Percentiles rank a stretch among this genome's conserved stretches.
Conservation (phyloP, 208 protist species). For the Acanthamoeba healyi region DNA sequence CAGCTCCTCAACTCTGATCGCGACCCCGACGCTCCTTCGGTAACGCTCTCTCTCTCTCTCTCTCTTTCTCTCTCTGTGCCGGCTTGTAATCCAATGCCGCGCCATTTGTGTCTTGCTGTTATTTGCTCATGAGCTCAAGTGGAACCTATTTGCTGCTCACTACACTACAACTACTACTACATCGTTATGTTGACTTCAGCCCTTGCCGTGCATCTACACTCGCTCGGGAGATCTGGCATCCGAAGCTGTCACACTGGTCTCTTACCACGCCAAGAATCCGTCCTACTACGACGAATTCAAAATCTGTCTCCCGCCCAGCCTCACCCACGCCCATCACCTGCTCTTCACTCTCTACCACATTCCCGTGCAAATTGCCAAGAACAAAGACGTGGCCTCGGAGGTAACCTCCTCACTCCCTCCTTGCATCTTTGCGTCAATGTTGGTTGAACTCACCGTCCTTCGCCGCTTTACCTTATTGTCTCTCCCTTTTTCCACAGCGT, state of each 20-base stretch:
- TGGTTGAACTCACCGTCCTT: no score
- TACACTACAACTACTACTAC: no score
- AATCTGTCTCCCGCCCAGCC: slow-evolving; percentile 72
- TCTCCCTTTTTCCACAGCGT: background rate
- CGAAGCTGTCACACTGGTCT: background rate
- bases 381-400: slow-evolving; percentile 5
- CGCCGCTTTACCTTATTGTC: background rate
- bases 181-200: background rate
- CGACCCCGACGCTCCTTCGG: slow-evolving; percentile 8
- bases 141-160: background rate
- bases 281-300: slow-evolving; percentile 81
- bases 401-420: no score
- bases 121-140: no score
- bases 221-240: background rate
- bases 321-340: slow-evolving; percentile 77
- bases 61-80: no score
- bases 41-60: background rate
- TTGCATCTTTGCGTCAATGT: no score
- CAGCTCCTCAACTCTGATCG: slow-evolving; percentile 39
- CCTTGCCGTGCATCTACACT: background rate
- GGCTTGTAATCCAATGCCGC: no score
- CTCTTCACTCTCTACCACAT: slow-evolving; percentile 86
- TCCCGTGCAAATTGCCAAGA: slow-evolving; percentile 59
- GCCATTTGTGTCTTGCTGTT: no score
- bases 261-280: slow-evolving; percentile 62